Conservation (phyloP, 495 filamentous ascomycete genomes). For the Hyaloscypha variabilis region DNA sequence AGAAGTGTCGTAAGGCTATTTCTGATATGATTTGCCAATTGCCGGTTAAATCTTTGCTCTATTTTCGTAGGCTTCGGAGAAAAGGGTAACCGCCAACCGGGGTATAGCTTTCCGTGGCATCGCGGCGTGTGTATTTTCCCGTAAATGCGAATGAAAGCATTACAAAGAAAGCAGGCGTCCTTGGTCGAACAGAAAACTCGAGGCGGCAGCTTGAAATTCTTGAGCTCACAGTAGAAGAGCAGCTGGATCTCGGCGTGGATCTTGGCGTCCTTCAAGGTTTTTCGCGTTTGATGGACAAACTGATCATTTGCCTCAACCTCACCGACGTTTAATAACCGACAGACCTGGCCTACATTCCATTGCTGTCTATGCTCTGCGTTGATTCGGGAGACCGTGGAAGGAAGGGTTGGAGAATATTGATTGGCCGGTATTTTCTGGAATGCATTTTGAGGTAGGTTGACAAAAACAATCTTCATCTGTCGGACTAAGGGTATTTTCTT, state of each 20-base stretch:
- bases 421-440: constrained; percentile 25
- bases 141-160: constrained; percentile 28
- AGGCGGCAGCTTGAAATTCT: constrained; percentile 29
- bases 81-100: constrained; percentile 25
- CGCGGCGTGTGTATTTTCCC: constrained; percentile 25
- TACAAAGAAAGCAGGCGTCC: constrained; percentile 40
- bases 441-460: constrained; percentile 30
- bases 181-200: constrained; percentile 40
- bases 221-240: constrained; percentile 40
- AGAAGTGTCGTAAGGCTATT: constrained; percentile 29
- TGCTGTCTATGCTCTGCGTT: constrained; percentile 16
- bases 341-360: constrained; percentile 19
- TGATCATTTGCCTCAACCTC: constrained; percentile 16
- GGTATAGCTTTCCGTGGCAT: constrained; percentile 28
- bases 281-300: constrained; percentile 27
- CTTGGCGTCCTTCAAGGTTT: constrained; percentile 29
- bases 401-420: constrained; percentile 20
- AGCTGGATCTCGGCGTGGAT: constrained; percentile 45
- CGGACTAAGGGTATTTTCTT: constrained; percentile 32
- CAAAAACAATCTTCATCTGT: constrained; percentile 29
- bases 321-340: constrained; percentile 20
- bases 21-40: constrained; percentile 17
- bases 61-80: constrained; percentile 9
- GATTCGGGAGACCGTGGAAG: constrained; percentile 24
- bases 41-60: constrained; percentile 21